A percentile compares a stretch with the other conserved stretches of the same genome.
These are phyloP conservation scores for Solanum etuberosum DNA, from an alignment of 257 asterid genomes.

Conservation along the genomic window DNA sequence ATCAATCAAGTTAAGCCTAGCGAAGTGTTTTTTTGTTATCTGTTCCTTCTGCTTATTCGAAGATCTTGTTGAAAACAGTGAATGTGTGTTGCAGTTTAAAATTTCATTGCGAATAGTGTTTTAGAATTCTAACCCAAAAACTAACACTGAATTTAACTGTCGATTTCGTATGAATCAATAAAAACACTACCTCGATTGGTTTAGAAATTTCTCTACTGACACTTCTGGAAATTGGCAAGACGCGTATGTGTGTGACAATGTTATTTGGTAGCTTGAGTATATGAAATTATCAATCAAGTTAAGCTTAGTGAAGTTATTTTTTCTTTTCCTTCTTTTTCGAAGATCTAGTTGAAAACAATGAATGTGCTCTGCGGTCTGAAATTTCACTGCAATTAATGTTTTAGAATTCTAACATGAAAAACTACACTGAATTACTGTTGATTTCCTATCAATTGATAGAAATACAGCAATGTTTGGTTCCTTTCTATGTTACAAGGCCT, in stretches of 20 bases:
- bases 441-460: neutral
- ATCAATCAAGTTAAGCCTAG: neutral
- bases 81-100: neutral
- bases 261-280: neutral
- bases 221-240: constrained; percentile 38
- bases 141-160: neutral
- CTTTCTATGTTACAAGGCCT: neutral
- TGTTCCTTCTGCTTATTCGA: neutral
- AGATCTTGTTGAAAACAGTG: neutral
- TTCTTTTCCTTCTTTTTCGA: too few species aligned
- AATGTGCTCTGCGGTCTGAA: neutral
- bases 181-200: constrained; percentile 29
- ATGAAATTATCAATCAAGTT: neutral
- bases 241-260: neutral
- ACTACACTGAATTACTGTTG: neutral
- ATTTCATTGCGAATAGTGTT: neutral
- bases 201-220: constrained; percentile 53
- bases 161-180: neutral
- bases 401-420: neutral
- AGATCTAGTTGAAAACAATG: neutral
- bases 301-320: neutral
- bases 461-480: neutral
- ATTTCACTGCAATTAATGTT: neutral
- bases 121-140: neutral
- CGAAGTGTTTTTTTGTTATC: neutral